Evolutionary conservation across 2,329 filamentous ascomycete genomes (phyloP), one percentile per base, ranked within the genome.

Genomic region (Leptographium lundbergii): DNA sequence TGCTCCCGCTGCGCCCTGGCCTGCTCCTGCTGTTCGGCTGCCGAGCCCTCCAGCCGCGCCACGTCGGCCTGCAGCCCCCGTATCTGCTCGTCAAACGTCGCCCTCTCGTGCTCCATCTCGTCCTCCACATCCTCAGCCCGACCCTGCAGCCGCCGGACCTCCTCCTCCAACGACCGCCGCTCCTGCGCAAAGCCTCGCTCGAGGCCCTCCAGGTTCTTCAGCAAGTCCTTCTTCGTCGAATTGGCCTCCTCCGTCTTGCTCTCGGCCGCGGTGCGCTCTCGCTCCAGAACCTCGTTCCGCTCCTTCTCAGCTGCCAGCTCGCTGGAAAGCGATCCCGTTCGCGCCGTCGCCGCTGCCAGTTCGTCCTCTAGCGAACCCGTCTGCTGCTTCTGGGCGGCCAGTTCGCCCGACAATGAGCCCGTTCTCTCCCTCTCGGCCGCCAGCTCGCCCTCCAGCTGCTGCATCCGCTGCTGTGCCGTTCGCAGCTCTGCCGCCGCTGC

Each of bases 141-240:
- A 58, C 85, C 78, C 67, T 87, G 91, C 60, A 91, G 80, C 17
- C 81, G 80, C 65, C 85, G 86, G 60, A 94, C 85, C 69, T 97
- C 91, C 19, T 82, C 78, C 65, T 96, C 89, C 0, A 97, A 77
- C 11, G 85, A 87, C 67, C 88, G 89, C 47, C 94, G 84, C 71
- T 97, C 92, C 56, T 86, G 84, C 42, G 88, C 78, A 65, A 96
- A 96, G 67, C 97, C 94, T 29, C 84, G 84, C 71, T 96, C 90
- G 64, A 95, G 82, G 14, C 91, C 87, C 68, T 97, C 91, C 75
- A 99, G 89, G 67, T 99, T 99, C 64, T 89, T 87, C 73, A 99
- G 84, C 11, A 99, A 81, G 70, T 97, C 94, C 66, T 88, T 88
- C 71, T 99, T 99, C 1, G 88, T 96, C 3, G 89, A 91, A 65